Conservation (phyloP, 202 grass and related monocot species). For the Musa balbisiana region DNA sequence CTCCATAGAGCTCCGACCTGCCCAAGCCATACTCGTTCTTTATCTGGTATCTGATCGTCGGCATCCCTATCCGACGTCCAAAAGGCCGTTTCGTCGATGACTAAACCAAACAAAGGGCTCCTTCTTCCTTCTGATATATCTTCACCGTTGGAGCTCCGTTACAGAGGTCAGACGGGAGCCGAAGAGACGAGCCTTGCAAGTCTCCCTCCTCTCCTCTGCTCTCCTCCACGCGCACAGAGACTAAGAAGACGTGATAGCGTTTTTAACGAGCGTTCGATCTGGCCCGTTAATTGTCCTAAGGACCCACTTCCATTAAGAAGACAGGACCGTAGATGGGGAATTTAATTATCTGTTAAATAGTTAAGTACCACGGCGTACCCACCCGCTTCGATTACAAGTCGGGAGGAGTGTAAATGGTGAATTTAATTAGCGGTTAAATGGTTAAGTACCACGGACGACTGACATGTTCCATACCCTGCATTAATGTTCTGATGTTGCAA, state of each 20-base stretch:
- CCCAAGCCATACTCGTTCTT: slow-evolving; percentile 76
- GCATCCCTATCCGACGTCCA: slow-evolving; percentile 34
- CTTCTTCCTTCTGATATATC: slow-evolving; percentile 9
- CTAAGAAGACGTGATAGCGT: no score
- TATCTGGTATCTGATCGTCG: slow-evolving; percentile 62
- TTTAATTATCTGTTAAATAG: background rate
- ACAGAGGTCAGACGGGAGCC: slow-evolving; percentile 20
- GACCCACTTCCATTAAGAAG: background rate
- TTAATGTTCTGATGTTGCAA: background rate
- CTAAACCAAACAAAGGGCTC: background rate
- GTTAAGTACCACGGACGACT: no score
- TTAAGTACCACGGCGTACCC: no score
- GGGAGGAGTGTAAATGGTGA: no score
- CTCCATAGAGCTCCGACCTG: slow-evolving; percentile 43
- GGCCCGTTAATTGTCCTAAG: background rate
- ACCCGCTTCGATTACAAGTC: no score
- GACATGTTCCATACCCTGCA: no score
- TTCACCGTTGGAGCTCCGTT: slow-evolving; percentile 21
- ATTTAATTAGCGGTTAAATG: no score
- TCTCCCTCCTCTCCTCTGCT: background rate
- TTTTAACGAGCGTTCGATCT: background rate
- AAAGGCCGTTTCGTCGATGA: background rate
- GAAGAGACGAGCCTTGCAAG: background rate
- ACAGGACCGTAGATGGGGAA: background rate
- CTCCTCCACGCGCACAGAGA: background rate